These are phyloP conservation scores for Penicillium dipodomyicola DNA, from an alignment of 495 filamentous ascomycete genomes.

Conservation along the genomic window DNA sequence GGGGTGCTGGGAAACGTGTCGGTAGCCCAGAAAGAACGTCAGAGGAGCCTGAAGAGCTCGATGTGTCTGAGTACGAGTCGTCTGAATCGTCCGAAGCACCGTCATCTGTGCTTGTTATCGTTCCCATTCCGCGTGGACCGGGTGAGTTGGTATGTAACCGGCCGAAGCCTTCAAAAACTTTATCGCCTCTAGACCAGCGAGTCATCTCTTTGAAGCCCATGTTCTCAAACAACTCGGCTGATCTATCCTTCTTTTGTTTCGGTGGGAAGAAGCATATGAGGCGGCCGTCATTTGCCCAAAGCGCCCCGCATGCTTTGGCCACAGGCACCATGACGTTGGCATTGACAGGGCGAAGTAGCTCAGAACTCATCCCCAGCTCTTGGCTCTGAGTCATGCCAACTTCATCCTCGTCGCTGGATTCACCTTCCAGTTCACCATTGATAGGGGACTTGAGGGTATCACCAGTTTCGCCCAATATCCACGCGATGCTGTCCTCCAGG, in stretches of 20 bases:
- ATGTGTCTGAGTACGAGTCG: slow-evolving; percentile 63
- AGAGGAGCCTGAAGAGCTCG: slow-evolving; percentile 69
- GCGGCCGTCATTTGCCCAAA: slow-evolving; percentile 73
- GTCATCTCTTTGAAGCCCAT: slow-evolving; percentile 60
- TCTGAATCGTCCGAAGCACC: slow-evolving; percentile 59
- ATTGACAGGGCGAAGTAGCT: slow-evolving; percentile 55
- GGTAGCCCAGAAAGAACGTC: slow-evolving; percentile 50
- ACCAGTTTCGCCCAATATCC: slow-evolving; percentile 53
- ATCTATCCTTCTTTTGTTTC: slow-evolving; percentile 73
- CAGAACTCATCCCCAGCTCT: slow-evolving; percentile 55
- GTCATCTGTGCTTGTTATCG: slow-evolving; percentile 48
- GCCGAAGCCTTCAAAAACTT: slow-evolving; percentile 86
- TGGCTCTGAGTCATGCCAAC: slow-evolving; percentile 54
- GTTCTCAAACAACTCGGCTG: slow-evolving; percentile 60
- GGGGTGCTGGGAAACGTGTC: slow-evolving; percentile 49
- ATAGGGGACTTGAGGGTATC: slow-evolving; percentile 49
- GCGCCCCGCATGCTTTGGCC: slow-evolving; percentile 70
- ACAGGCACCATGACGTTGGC: slow-evolving; percentile 74
- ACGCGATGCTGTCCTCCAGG: slow-evolving; percentile 69
- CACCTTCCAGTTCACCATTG: slow-evolving; percentile 61
- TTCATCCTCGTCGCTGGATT: slow-evolving; percentile 86
- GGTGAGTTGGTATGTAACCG: slow-evolving; percentile 61
- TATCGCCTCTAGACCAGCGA: slow-evolving; percentile 57
- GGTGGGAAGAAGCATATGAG: slow-evolving; percentile 86
- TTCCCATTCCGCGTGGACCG: slow-evolving; percentile 49